These are phyloP conservation scores for Abelmoschus esculentus DNA, from an alignment of 345 rosid genomes.

Conservation along the genomic window DNA sequence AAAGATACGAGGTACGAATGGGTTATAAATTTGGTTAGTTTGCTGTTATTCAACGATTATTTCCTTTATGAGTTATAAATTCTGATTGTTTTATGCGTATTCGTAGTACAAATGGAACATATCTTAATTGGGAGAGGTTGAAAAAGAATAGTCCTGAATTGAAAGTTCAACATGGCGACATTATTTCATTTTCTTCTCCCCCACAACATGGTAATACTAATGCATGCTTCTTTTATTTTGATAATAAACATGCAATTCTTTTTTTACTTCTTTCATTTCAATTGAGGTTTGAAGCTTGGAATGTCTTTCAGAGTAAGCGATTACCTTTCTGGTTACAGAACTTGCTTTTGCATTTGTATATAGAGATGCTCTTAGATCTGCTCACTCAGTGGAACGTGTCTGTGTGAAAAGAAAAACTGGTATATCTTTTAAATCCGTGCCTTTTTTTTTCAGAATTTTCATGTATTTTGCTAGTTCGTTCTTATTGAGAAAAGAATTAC, in stretches of 20 bases:
- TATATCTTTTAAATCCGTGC: slow-evolving; percentile 18
- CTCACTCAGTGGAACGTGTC: slow-evolving; percentile 24
- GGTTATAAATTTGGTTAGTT: slow-evolving; percentile 6
- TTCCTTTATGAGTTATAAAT: not conserved
- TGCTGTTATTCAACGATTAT: slow-evolving; percentile 7
- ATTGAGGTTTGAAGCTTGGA: not conserved
- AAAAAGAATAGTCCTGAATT: slow-evolving; percentile 18
- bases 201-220: slow-evolving; percentile 66
- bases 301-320: not conserved
- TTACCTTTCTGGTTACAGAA: slow-evolving; percentile 39
- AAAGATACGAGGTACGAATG: slow-evolving; percentile 55
- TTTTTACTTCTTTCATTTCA: not conserved
- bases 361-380: slow-evolving; percentile 45
- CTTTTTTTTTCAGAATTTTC: not conserved
- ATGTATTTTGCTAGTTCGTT: not conserved
- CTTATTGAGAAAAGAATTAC: not conserved
- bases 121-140: slow-evolving; percentile 59
- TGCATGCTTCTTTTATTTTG: not conserved
- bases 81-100: not conserved
- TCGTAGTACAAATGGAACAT: slow-evolving; percentile 80
- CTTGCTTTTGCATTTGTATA: slow-evolving; percentile 75
- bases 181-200: slow-evolving; percentile 65
- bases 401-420: slow-evolving; percentile 71
- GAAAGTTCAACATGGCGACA: slow-evolving; percentile 69
- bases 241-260: not conserved